Base-by-base conservation (phyloP, 164 flowering plant species). In the Macadamia integrifolia region DNA sequence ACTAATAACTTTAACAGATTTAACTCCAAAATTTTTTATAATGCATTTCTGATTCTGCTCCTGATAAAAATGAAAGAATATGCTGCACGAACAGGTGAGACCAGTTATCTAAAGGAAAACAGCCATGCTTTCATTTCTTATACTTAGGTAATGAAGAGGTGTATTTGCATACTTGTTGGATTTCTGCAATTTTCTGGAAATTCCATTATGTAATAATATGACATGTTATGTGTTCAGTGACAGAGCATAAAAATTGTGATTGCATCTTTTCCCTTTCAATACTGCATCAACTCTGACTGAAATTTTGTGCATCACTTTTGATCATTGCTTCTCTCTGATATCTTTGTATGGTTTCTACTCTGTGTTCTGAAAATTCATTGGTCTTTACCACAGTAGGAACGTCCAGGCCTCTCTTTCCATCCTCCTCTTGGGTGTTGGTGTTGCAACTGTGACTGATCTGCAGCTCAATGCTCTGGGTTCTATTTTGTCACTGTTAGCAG, bases 371-470 rank as follows among this genome's bases (percentile, higher is more conserved):
- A 60, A 58, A 9, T 67, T 58, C 66, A 28, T 63, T 71, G 60
- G 15, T 62, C 66, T 61, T 64, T 64, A 17, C 60, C 79, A 73
- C 97, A 93, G 97, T 83, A 71, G 83, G 77, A 89, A 79, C 60
- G 77, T 89, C 77, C 91, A 88, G 78, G 30, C 86, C 73, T 81
- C 97, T 17, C 87, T 92, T 46, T 30, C 63, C 46, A 78, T 88
- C 64, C 95, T 91, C 70, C 90, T 91, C 60, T 29, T 87, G 66
- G 95, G 97, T 64, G 97, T 91, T 75, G 97, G 97, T 42, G 87
- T 93, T 83, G 97, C 98, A 65, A 93, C 98, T 7, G 93, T 93
- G 63, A 93, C 98, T 66, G 97, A 93, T 82, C 80, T 93, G 78
- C 98, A 93, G 82, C 93, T 93, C 76, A 93, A 93, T 84, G 79